A percentile compares a stretch with the other conserved stretches of the same genome.
These are phyloP conservation scores for Chrysosporium queenslandicum DNA, from an alignment of 2,329 filamentous ascomycete species.

Conservation along the genomic window DNA sequence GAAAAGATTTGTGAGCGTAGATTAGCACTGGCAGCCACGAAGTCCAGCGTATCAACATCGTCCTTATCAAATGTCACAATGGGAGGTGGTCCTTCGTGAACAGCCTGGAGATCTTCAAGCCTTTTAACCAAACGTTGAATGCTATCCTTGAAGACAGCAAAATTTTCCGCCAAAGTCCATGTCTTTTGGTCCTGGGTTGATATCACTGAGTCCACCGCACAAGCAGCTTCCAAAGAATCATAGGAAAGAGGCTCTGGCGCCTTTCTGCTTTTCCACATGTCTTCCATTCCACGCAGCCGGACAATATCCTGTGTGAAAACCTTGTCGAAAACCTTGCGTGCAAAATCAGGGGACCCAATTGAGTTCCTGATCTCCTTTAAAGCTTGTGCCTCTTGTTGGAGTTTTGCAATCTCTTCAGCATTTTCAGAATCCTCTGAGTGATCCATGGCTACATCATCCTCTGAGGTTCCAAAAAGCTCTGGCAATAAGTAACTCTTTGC, in stretches of 20 bases:
- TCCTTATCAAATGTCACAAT: constrained; percentile 92
- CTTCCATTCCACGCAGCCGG: constrained; percentile 73
- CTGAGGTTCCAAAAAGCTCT: constrained; percentile 85
- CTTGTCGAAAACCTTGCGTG: constrained; percentile 77
- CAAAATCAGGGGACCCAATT: constrained; percentile 68
- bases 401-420: constrained; percentile 73
- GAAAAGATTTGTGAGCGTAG: constrained; percentile 80
- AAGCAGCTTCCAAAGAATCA: constrained; percentile 46
- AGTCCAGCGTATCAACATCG: constrained; percentile 87
- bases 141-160: constrained; percentile 78
- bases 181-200: constrained; percentile 58
- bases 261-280: constrained; percentile 86
- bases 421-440: constrained; percentile 73
- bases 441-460: constrained; percentile 75
- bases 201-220: constrained; percentile 44
- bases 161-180: constrained; percentile 77
- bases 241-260: constrained; percentile 66
- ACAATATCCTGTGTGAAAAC: constrained; percentile 80
- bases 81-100: constrained; percentile 37
- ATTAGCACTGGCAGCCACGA: constrained; percentile 84
- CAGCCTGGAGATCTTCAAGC: constrained; percentile 54
- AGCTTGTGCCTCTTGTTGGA: constrained; percentile 73
- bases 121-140: constrained; percentile 66
- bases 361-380: constrained; percentile 72
- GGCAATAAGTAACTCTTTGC: constrained; percentile 92